A percentile compares a stretch with the other conserved stretches of the same genome.
phyloP scores from a whole-genome alignment of 129 eudicot species.

The sunflower (Helianthus annuus) region HanXRQr2.0-SUNRISE NC_035449.2:48901385-48901884 shows the following conservation, averaged over 20 bases:
- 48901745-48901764: not conserved
- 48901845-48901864: slow-evolving; percentile 25
- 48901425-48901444: not conserved
- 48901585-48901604: no score
- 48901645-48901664: no score
- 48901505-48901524: not conserved
- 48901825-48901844: slow-evolving; percentile 96
- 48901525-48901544: not conserved
- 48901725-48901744: slow-evolving; percentile 51
- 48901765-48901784: slow-evolving; percentile 4
- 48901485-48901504: slow-evolving; percentile 15
- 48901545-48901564: not conserved
- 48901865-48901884: not conserved
- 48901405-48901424: slow-evolving; percentile 25
- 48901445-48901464: not conserved
- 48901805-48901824: slow-evolving; percentile 16
- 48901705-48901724: slow-evolving; percentile 90
- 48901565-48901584: no score
- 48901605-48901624: no score
- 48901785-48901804: not conserved
- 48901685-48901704: slow-evolving; percentile 80
- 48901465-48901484: slow-evolving; percentile 12
- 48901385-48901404: not conserved
- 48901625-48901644: no score
- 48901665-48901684: slow-evolving; percentile 65